Base-by-base conservation (phyloP, 1,284 basidiomycete species). In the Sanghuangporus baumii region DNA sequence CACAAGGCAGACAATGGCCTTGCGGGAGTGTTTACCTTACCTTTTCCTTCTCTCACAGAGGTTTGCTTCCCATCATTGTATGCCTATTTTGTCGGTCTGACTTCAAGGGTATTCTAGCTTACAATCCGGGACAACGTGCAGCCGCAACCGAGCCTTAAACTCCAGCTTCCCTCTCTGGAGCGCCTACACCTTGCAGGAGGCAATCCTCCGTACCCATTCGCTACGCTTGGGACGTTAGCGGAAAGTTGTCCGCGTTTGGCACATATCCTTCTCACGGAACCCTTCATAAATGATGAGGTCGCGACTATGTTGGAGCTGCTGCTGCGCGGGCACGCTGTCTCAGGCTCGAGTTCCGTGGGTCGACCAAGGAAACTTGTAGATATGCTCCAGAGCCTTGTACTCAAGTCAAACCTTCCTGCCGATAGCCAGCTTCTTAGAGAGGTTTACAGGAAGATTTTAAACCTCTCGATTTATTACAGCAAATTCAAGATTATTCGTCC, bases 171-270 rank as follows among this genome's bases (percentile, higher is more conserved):
- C 9, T 40, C 59, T 6, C 43, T 64, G 7, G 40, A 38, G 14
- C 40, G 46, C 26, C 52, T 64, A 12, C 62, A 60, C 23, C 38
- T 64, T 14, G 62, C 62, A 18, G 58, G 52, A 2, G 62, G 62
- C 4, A 60, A 26, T 43, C 34, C 46, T 1, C 62, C 59, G n/a
- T n/a, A 55, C 31, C 58, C 59, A 1, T 60, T 56, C 20, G 34
- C 20, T 16, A 16, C 55, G 11, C 47, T 64, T 23, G 62, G 23
- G 31, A 40, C 54, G 16, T 31, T 64, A 8, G 16, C 23, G 23
- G 20, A 43, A 6, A 43, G 62, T 18, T 64, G 58, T 31, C 62
- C 59, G 14, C 31, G 48, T 36, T 55, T 64, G 12, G 48, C 20
- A 16, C 52, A 43, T 43, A 50, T 64, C 16, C 62, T 51, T 23